These are phyloP conservation scores for Anastatica hierochuntica DNA, from an alignment of 345 rosid species.

Conservation along the genomic window DNA sequence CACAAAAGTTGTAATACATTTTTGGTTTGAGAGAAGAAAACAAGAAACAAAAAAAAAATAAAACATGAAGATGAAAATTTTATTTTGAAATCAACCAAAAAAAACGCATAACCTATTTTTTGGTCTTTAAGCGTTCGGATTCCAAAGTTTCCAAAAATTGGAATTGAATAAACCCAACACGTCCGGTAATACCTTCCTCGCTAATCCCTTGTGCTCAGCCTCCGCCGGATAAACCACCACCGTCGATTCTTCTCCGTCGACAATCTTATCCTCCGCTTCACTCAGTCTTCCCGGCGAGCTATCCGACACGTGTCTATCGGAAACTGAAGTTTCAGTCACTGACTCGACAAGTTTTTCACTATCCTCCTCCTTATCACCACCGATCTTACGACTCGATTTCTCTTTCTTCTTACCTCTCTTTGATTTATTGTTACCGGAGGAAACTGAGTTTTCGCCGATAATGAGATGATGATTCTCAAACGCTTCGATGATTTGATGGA, in stretches of 20 bases:
- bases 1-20: too few relatives aligned
- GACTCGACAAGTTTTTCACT: not conserved
- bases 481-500: constrained; percentile 74
- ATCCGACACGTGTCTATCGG: constrained; percentile 13
- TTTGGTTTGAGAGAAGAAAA: too few relatives aligned
- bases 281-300: constrained; percentile 4
- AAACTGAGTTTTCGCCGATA: constrained; percentile 23
- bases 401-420: constrained; percentile 37
- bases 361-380: not conserved
- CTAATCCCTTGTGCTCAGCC: constrained; percentile 56
- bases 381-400: constrained; percentile 29
- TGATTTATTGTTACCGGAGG: constrained; percentile 26
- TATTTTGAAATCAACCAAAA: not conserved
- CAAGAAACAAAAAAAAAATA: too few relatives aligned
- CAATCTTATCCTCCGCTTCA: constrained; percentile 22
- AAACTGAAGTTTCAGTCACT: not conserved
- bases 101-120: not conserved
- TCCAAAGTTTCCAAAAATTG: constrained; percentile 88
- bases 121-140: constrained; percentile 50
- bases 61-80: not conserved
- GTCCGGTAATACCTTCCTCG: constrained; percentile 94
- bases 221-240: constrained; percentile 2
- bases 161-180: constrained; percentile 77
- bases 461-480: constrained; percentile 58
- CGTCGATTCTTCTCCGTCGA: constrained; percentile 13